These are phyloP conservation scores for Phytophthora pistaciae DNA, from an alignment of 352 stramenopile species.

Conservation along the genomic window DNA sequence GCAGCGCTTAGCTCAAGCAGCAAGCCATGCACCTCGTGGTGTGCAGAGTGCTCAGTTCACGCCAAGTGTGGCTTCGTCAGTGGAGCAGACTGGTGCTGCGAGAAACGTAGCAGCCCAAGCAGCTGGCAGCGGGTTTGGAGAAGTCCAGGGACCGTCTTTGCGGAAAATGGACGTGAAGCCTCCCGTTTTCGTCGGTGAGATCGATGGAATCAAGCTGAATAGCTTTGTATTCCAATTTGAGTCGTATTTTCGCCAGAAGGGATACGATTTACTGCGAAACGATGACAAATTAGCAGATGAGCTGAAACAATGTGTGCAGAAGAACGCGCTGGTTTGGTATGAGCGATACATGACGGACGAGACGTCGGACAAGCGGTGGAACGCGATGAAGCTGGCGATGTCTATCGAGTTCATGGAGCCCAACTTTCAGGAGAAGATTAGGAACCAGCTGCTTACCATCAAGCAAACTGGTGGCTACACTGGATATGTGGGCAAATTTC, in stretches of 20 bases:
- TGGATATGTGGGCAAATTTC: slow-evolving; percentile 24
- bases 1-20: not conserved
- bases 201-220: slow-evolving; percentile 3
- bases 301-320: slow-evolving; percentile 18
- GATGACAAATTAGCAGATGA: slow-evolving; percentile 1
- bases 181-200: slow-evolving; percentile 3
- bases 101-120: not conserved
- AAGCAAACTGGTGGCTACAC: slow-evolving; percentile 20
- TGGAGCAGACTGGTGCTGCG: not conserved
- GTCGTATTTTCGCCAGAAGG: slow-evolving; percentile 16
- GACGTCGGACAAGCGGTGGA: slow-evolving; percentile 7
- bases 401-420: slow-evolving; percentile 20
- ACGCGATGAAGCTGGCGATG: slow-evolving; percentile 12
- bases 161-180: not conserved
- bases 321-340: slow-evolving; percentile 22
- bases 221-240: slow-evolving; percentile 14
- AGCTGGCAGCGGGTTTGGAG: not conserved
- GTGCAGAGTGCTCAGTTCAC: not conserved
- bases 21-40: not conserved
- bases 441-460: slow-evolving; percentile 6
- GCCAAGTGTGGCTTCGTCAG: not conserved
- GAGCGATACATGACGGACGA: slow-evolving; percentile 17
- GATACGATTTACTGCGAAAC: slow-evolving; percentile 12
- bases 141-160: not conserved
- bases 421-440: slow-evolving; percentile 18